Evolutionary conservation across 257 asterid genomes (phyloP).

Genomic region (Solanum ossicruentum): DNA sequence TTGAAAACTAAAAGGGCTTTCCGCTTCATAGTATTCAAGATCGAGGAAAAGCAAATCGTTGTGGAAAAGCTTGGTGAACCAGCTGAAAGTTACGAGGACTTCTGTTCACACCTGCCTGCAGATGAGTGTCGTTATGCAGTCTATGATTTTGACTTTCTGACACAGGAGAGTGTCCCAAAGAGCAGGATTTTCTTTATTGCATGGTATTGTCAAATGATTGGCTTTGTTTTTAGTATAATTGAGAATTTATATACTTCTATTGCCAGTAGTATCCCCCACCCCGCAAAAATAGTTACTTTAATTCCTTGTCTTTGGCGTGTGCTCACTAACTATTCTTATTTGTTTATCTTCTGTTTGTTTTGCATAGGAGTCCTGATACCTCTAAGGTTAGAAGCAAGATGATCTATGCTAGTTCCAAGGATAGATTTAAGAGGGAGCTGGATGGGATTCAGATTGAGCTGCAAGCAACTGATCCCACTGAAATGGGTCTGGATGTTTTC

Average conservation of each 20-base stretch:
- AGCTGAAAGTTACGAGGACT: constrained; percentile 1
- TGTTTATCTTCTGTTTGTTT: neutral
- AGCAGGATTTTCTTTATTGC: constrained; percentile 1
- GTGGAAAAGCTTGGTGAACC: constrained; percentile 2
- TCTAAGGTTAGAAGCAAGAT: neutral
- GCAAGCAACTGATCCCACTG: neutral
- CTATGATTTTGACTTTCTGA: neutral
- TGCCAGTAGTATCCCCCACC: neutral
- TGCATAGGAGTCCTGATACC: neutral
- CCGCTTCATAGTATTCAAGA: neutral
- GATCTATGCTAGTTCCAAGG: constrained; percentile 2
- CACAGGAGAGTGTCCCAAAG: neutral
- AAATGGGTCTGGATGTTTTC: constrained; percentile 1
- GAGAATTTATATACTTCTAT: neutral
- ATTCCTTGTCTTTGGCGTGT: neutral
- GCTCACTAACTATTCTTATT: neutral
- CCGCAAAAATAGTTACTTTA: neutral
- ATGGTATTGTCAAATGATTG: neutral
- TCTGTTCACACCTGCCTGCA: neutral
- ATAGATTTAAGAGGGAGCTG: neutral
- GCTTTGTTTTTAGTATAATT: neutral
- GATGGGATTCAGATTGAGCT: constrained; percentile 1
- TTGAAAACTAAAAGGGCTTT: neutral
- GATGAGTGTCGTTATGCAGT: neutral
- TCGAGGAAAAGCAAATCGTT: constrained; percentile 1